Evolutionary conservation across 2,329 filamentous ascomycete species (phyloP).

Genomic region (Colletotrichum lupini): DNA sequence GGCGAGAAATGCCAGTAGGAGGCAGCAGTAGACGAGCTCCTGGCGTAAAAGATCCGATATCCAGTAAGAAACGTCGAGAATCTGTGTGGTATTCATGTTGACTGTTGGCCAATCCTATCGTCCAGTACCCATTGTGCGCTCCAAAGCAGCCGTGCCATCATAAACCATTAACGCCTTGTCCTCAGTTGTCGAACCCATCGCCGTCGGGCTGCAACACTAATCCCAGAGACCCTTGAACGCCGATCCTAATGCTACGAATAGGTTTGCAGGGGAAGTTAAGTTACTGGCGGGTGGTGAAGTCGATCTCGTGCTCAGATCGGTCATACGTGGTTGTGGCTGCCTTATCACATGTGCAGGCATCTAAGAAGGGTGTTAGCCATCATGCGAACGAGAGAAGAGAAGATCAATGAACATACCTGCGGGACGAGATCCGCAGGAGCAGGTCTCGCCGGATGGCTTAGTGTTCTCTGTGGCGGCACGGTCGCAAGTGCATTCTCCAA

Average conservation of each 20-base stretch:
- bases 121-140: neutral
- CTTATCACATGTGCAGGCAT: conserved; percentile 86
- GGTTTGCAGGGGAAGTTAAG: neutral
- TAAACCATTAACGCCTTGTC: neutral
- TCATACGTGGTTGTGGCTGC: conserved; percentile 70
- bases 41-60: neutral
- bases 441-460: conserved; percentile 69
- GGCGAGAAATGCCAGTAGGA: neutral
- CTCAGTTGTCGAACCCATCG: neutral
- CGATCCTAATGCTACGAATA: neutral
- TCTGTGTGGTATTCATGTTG: neutral
- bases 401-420: conserved; percentile 63
- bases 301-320: conserved; percentile 75
- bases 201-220: neutral
- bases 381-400: neutral
- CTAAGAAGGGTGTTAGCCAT: conserved; percentile 47
- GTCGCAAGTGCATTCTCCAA: conserved; percentile 85
- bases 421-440: conserved; percentile 81
- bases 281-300: conserved; percentile 77
- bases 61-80: neutral
- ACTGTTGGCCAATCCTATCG: neutral
- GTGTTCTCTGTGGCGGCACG: conserved; percentile 77
- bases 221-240: neutral
- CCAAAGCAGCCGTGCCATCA: neutral
- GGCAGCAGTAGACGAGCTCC: neutral